Base-by-base conservation (phyloP, 2,329 filamentous ascomycete species). In the Clarireedia sp. region DNA sequence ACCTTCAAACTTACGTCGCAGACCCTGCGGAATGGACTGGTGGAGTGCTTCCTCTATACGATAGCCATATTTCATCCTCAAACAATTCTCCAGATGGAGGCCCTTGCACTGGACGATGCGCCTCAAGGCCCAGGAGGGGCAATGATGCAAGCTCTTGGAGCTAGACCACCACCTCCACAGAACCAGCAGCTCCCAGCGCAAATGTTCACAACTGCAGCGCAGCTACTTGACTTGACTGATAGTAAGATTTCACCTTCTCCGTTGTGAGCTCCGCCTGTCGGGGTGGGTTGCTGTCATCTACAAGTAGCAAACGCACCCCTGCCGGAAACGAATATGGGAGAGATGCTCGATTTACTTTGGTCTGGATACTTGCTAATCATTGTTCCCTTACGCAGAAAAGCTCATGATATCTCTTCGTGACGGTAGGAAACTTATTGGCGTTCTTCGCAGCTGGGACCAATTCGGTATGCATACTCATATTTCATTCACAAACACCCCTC, bases 161-260 rank as follows among this genome's bases (percentile, higher is more conserved):
- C 57, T 24, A 64, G 64, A 17, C 37, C 61, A 45, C 57, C 63
- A 23, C 60, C 63, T 17, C 61, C 48, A 57, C 66, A 52, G 63
- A 74, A 73, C 29, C 79, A 82, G 60, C 87, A 89, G 72, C 76
- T 92, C 40, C 89, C 89, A 14, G 91, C 91, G 57, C 92, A 99
- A 76, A 96, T 97, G 87, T 99, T 99, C 75, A 95, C 94, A 17
- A 99, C 94, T 33, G 94, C 94, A 33, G 91, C 94, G 54, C 94
- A 97, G 76, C 78, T 99, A 57, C 77, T 99, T 57, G 94, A 99
- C 71, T 79, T 99, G 67, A 97, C 94, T 66, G 94, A 99, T 75
- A 99, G 92, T 97, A 83, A 77, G 88, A 67, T 66, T 57, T 46
- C 49, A 58, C 49, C 36, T 26, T 37, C 9, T 37, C 51, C 16